These are phyloP conservation scores for Myriangium duriaei DNA, from an alignment of 2,329 filamentous ascomycete genomes.

Conservation along the genomic window DNA sequence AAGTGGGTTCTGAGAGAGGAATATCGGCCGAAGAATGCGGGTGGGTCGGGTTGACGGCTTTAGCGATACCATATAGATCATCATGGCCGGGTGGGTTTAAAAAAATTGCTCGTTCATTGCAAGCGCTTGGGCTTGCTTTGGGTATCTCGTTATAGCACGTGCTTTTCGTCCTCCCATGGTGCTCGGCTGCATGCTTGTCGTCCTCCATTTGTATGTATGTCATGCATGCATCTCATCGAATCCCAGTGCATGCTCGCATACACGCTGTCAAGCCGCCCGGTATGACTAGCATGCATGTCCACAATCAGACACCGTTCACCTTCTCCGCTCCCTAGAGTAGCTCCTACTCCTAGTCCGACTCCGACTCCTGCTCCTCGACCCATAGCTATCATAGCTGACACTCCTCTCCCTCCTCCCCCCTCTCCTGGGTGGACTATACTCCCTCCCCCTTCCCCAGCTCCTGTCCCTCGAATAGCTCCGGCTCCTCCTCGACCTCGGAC, in stretches of 20 bases:
- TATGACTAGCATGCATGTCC: not conserved
- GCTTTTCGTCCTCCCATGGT: not conserved
- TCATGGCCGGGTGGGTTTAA: no score
- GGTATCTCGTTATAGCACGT: not conserved
- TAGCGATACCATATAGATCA: no score
- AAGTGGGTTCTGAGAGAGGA: constrained; percentile 50
- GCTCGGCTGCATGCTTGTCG: no score
- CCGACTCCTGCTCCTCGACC: constrained; percentile 22
- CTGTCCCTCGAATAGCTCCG: constrained; percentile 11
- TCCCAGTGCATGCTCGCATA: not conserved
- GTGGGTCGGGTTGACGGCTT: no score
- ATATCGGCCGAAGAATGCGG: constrained; percentile 23
- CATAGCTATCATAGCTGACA: constrained; percentile 22
- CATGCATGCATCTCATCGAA: not conserved
- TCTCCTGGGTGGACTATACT: constrained; percentile 12
- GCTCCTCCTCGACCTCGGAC: constrained; percentile 15
- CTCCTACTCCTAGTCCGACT: constrained; percentile 22
- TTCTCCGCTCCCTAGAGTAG: not conserved
- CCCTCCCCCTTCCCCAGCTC: constrained; percentile 13
- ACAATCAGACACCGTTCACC: not conserved
- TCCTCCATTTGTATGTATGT: no score
- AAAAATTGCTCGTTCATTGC: no score
- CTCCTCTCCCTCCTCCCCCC: constrained; percentile 20
- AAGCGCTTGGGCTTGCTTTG: not conserved
- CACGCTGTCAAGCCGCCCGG: no score